Percentiles rank a stretch among this genome's conserved stretches.
Conservation (phyloP, 2,329 filamentous ascomycete species). For the Colletotrichum lentis region DNA sequence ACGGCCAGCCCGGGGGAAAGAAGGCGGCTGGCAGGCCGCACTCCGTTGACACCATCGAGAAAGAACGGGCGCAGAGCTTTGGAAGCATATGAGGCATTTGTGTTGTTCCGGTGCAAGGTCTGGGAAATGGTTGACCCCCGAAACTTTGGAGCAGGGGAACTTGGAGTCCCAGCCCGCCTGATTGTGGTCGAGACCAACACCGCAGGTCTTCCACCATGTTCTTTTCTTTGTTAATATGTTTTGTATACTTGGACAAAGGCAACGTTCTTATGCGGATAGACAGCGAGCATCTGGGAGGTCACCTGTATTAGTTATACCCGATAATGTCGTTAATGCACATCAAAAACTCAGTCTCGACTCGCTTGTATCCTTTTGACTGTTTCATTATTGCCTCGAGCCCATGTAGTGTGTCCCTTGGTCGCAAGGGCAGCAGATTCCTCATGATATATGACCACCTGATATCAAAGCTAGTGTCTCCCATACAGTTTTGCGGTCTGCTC, state of each 20-base stretch:
- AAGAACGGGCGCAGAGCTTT: conserved; percentile 29
- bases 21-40: conserved; percentile 4
- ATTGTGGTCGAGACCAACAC: too few relatives aligned
- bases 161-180: too few relatives aligned
- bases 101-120: too few relatives aligned
- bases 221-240: background rate
- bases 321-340: conserved; percentile 3
- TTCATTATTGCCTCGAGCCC: too few relatives aligned
- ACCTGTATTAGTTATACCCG: conserved; percentile 28
- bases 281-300: conserved; percentile 10
- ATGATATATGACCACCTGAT: too few relatives aligned
- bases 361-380: too few relatives aligned
- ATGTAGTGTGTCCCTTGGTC: too few relatives aligned
- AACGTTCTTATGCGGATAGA: background rate
- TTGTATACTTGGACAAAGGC: background rate
- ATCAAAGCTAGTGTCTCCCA: too few relatives aligned
- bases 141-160: too few relatives aligned
- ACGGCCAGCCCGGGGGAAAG: background rate
- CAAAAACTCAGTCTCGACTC: background rate
- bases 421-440: too few relatives aligned
- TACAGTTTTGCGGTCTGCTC: too few relatives aligned
- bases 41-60: conserved; percentile 27
- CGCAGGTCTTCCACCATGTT: too few relatives aligned
- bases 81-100: background rate
- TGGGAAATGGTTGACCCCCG: background rate